Evolutionary conservation across 768 basidiomycete genomes (phyloP), one percentile per base, ranked within the genome.

Genomic region (Lactarius hengduanensis): DNA sequence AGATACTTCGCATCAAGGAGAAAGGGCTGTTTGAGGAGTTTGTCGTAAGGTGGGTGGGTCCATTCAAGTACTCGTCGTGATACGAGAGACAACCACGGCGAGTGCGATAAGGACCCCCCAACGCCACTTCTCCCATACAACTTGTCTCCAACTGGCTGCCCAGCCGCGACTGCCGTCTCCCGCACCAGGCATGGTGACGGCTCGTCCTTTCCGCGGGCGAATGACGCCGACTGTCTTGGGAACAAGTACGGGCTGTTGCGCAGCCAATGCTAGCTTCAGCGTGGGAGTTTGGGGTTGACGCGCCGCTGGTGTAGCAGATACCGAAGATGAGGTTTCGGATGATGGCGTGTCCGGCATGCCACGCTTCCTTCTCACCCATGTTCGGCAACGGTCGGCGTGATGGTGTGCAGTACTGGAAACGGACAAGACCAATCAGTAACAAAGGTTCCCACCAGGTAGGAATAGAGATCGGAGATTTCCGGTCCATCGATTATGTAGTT

Each of bases 331-430:
- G 63, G 69, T 53, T 30, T 69, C 47, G 68, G 61, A 34, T 70
- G 55, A 43, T 43, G 65, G 72, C 57, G 61, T 77, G 72, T 73
- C 74, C 6, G 83, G 73, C 61, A 80, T 82, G 10, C 87, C 89
- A 55, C 84, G 82, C 71, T 90, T 90, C 90, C 70, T 83, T 86
- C 76, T 91, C 83, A 26, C 90, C 94, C 96, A 98, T 98, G 77
- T 97, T 97, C 0, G 96, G 96, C 34, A 96, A 77, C 73, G 95
- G 88, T 55, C 81, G 86, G 73, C 85, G 82, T 20, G 78, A 78
- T 13, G 85, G 81, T 36, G 82, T 80, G 72, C 89, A 91, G 72
- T 91, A 92, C 89, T 98, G 72, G 57, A 72, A 43, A 47, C 69
- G 5, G 16, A 59, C 73, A 54, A 71, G n/a, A 61, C 47, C 16